Evolutionary conservation across 768 basidiomycete species (phyloP).

Genomic region (Krasilnikovozyma curviuscula): DNA sequence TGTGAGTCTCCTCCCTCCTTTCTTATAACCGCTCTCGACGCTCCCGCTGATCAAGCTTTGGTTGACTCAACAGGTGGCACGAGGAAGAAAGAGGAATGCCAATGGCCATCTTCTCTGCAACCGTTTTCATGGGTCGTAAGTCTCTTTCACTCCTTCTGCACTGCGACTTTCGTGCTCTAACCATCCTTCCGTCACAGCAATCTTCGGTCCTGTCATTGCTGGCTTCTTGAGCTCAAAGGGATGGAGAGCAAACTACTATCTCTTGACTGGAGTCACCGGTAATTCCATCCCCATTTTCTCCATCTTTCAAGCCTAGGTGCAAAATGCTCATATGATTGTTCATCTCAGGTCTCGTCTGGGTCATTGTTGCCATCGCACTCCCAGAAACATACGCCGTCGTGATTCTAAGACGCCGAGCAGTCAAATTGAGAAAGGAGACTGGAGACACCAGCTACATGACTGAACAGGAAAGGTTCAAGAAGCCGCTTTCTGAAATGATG

Average conservation of each 20-base stretch:
- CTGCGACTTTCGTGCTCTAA: background rate
- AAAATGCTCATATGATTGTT: background rate
- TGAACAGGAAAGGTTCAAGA: slow-evolving; percentile 19
- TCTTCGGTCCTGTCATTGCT: background rate
- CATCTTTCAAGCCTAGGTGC: too few relatives aligned
- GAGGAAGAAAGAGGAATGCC: slow-evolving; percentile 21
- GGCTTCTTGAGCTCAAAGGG: background rate
- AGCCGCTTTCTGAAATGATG: slow-evolving; percentile 16
- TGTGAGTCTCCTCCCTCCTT: slow-evolving; percentile 18
- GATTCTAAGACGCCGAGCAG: slow-evolving; percentile 5
- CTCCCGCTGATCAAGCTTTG: slow-evolving; percentile 6
- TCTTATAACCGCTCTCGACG: slow-evolving; percentile 17
- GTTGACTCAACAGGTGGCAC: slow-evolving; percentile 20
- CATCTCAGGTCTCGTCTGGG: background rate
- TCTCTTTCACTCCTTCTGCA: background rate
- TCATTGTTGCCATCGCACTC: background rate
- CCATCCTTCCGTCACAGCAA: too few relatives aligned
- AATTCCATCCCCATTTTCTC: background rate
- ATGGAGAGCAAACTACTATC: slow-evolving; percentile 1
- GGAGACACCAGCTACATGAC: slow-evolving; percentile 14
- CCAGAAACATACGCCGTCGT: slow-evolving; percentile 9
- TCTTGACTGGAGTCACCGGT: background rate
- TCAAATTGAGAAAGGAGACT: slow-evolving; percentile 14
- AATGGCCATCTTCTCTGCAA: slow-evolving; percentile 22
- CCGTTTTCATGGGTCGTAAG: slow-evolving; percentile 16